Conservation (phyloP, 495 filamentous ascomycete species). For the Penicillium diatomitis region DNA sequence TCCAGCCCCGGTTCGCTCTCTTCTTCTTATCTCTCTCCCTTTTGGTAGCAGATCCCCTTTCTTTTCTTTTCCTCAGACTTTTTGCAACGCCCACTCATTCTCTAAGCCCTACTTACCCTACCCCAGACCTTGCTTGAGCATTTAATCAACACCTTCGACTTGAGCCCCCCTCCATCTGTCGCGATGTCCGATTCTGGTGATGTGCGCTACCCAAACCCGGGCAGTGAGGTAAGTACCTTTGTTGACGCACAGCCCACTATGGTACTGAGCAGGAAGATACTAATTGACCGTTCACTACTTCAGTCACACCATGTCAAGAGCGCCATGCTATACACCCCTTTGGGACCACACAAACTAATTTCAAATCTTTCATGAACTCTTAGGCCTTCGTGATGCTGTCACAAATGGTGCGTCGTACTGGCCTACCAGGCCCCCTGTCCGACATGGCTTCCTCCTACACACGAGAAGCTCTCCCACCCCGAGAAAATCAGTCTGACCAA, state of each 20-base stretch:
- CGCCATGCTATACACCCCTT: not conserved
- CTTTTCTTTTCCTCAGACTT: conserved; percentile 5
- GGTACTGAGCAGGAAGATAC: no score
- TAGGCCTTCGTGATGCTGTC: conserved; percentile 19
- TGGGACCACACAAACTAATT: not conserved
- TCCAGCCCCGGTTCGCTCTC: not conserved
- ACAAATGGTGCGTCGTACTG: conserved; percentile 18
- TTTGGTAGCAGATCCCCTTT: conserved; percentile 2
- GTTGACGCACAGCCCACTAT: conserved; percentile 3
- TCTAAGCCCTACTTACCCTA: no score
- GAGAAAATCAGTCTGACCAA: conserved; percentile 25
- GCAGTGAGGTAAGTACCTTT: conserved; percentile 33
- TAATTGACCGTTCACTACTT: no score
- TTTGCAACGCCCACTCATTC: not conserved
- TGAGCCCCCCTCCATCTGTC: not conserved
- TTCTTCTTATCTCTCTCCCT: conserved; percentile 1
- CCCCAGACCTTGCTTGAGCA: no score
- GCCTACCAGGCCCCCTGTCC: no score
- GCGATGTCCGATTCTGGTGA: conserved; percentile 26
- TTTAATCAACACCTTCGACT: not conserved
- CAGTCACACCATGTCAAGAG: no score
- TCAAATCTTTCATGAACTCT: conserved; percentile 1
- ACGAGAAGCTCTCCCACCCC: not conserved
- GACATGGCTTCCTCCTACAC: no score
- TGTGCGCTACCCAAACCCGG: conserved; percentile 36